Conservation (phyloP, 2,329 filamentous ascomycete genomes). For the Neonectria magnoliae region DNA sequence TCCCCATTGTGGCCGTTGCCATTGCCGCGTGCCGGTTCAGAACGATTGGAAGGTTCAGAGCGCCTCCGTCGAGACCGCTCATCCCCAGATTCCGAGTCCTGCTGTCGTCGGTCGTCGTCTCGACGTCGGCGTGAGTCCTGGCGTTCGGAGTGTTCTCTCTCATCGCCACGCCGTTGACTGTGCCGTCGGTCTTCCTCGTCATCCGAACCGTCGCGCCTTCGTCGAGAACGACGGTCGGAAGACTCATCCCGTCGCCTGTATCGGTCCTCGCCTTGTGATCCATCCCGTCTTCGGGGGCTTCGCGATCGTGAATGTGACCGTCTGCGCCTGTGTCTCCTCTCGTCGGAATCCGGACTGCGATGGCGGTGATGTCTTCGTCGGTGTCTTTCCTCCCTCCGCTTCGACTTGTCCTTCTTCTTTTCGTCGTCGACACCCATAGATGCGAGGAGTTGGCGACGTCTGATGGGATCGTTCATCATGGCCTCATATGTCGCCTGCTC, state of each 20-base stretch:
- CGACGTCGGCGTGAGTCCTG: slow-evolving; percentile 22
- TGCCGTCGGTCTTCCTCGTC: slow-evolving; percentile 29
- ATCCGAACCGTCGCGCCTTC: slow-evolving; percentile 35
- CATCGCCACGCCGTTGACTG: slow-evolving; percentile 33
- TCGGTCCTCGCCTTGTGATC: slow-evolving; percentile 43
- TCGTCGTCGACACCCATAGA: slow-evolving; percentile 67
- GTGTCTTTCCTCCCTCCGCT: slow-evolving; percentile 48
- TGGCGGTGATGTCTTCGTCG: slow-evolving; percentile 57
- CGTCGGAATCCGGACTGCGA: slow-evolving; percentile 51
- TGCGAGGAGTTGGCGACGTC: slow-evolving; percentile 73
- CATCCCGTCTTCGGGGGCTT: slow-evolving; percentile 51
- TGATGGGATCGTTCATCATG: slow-evolving; percentile 81
- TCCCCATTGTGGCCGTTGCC: slow-evolving; percentile 19
- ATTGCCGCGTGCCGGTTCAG: slow-evolving; percentile 5
- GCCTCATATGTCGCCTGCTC: slow-evolving; percentile 84
- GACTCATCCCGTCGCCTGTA: slow-evolving; percentile 42
- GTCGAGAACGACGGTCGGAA: slow-evolving; percentile 35
- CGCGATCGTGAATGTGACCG: slow-evolving; percentile 59
- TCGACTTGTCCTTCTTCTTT: slow-evolving; percentile 53
- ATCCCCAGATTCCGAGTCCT: slow-evolving; percentile 39
- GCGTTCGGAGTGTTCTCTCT: slow-evolving; percentile 17
- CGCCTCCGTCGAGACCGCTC: slow-evolving; percentile 46
- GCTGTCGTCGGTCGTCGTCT: slow-evolving; percentile 34
- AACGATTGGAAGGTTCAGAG: slow-evolving; percentile 18
- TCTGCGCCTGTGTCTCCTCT: slow-evolving; percentile 53